Evolutionary conservation across 73 alveolate species (phyloP).

Genomic region (Blepharisma stoltei): DNA sequence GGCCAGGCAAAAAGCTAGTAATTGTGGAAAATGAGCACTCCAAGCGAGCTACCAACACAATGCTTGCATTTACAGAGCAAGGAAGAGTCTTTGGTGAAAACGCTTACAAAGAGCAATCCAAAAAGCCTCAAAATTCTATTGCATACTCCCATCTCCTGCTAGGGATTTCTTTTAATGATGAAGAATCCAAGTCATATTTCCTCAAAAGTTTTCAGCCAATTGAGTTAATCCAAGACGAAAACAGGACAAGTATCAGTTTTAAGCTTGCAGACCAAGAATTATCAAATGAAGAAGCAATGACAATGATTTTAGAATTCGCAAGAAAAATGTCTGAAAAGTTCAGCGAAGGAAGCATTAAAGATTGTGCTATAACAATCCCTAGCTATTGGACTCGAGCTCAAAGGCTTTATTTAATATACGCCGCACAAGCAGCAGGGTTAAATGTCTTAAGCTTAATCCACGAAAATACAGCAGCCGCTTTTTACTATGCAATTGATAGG

Average conservation of each 20-base stretch:
- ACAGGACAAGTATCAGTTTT: slow-evolving; percentile 34
- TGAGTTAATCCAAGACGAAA: slow-evolving; percentile 31
- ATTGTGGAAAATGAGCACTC: slow-evolving; percentile 87
- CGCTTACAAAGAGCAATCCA: slow-evolving; percentile 58
- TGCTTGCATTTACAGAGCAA: slow-evolving; percentile 60
- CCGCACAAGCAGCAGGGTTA: slow-evolving; percentile 83
- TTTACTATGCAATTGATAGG: slow-evolving; percentile 82
- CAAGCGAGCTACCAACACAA: slow-evolving; percentile 79
- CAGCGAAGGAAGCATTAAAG: slow-evolving; percentile 47
- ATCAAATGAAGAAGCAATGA: slow-evolving; percentile 68
- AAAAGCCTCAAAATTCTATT: slow-evolving; percentile 55
- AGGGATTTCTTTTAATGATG: slow-evolving; percentile 35
- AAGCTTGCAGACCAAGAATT: slow-evolving; percentile 34
- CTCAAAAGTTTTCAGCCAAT: slow-evolving; percentile 37
- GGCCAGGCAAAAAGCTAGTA: slow-evolving; percentile 91
- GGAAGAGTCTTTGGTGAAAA: slow-evolving; percentile 69
- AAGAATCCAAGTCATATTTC: not conserved
- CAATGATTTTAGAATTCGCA: slow-evolving; percentile 59
- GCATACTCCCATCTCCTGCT: slow-evolving; percentile 43
- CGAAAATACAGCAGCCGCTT: slow-evolving; percentile 95
- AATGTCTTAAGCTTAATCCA: slow-evolving; percentile 74
- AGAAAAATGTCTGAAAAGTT: slow-evolving; percentile 61
- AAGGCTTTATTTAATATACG: slow-evolving; percentile 55
- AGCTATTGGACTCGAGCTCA: slow-evolving; percentile 58
- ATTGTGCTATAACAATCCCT: slow-evolving; percentile 80